Evolutionary conservation across 23 red algal genomes (phyloP), one percentile per base, ranked within the genome.

Genomic region (Agarophyton chilense): DNA sequence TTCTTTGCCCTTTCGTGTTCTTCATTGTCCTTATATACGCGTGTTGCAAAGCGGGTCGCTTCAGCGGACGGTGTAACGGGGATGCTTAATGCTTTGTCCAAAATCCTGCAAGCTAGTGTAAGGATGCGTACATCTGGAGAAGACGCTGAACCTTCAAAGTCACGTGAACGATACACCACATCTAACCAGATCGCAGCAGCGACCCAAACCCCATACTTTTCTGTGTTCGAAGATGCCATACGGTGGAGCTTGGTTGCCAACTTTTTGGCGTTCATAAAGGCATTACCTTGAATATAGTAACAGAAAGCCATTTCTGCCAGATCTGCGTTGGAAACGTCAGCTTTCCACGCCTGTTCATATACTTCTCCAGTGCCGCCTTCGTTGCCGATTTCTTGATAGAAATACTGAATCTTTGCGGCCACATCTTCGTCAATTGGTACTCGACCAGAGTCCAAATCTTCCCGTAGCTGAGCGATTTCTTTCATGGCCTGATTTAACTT

Each of bases 351-450:
- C 34, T 51, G 73, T 44, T 89, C 85, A 49, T 89, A 89, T 12
- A 89, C 51, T 77, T 89, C 85, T 26, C 61, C 85, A 34, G 85
- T 71, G 14, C 46, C 32, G 17, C 54, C 85, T 49, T 89, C 85
- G 3, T 71, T 56, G 46, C 85, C 63, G 18, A 62, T 78, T 53
- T 89, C 85, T 72, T 36, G 53, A 40, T 89, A 89, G 24, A 78
- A 89, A 29, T 74, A 73, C 24, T 89, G 85, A 35, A 89, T 55
- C 71, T 89, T 89, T 78, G 31, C 17, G 16, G 85, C 85, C 17
- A 53, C 50, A 78, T 89, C 85, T 67, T 89, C 85, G 54, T 89
- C 60, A 32, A 78, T 77, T 2, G 85, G 85, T n/a, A 89, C 85
- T 24, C 85, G 85, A 21, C 68, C 50, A 26, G 70, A 68, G 53